Evolutionary conservation across 495 filamentous ascomycete genomes (phyloP).

Genomic region (Darksidea phi): DNA sequence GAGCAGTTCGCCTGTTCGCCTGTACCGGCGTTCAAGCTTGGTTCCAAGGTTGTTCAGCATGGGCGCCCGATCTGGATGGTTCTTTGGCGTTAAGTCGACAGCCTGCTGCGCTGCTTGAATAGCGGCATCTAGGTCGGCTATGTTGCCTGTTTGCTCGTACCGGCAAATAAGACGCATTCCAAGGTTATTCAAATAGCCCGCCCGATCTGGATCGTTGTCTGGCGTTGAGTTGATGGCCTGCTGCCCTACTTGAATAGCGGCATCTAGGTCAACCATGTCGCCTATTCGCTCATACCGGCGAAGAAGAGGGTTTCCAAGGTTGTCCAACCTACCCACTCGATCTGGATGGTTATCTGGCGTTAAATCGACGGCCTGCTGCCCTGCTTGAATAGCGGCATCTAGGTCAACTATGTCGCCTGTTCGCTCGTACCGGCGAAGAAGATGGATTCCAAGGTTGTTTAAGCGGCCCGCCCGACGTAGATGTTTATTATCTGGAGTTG

Average conservation of each 20-base stretch:
- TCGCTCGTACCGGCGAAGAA: no score
- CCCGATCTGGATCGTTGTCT: neutral
- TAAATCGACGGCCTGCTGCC: no score
- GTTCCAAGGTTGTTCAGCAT: conserved; percentile 30
- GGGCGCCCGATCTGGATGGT: conserved; percentile 28
- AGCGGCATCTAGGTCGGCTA: conserved; percentile 30
- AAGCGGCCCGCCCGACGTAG: no score
- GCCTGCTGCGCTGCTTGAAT: conserved; percentile 23
- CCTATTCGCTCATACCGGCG: no score
- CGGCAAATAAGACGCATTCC: conserved; percentile 3
- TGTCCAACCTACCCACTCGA: no score
- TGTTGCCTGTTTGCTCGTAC: conserved; percentile 23
- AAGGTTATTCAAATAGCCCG: neutral
- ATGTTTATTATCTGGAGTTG: no score
- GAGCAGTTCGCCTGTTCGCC: conserved; percentile 3
- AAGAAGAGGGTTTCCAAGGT: no score
- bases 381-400: neutral
- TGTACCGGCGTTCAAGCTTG: neutral
- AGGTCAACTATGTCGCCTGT: no score
- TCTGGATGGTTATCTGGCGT: no score
- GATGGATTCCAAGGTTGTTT: no score
- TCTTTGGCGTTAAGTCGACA: conserved; percentile 21
- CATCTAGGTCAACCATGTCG: neutral
- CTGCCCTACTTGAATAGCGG: neutral
- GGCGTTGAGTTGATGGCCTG: neutral